Base-by-base conservation (phyloP, 306 rosid species). In the Inga leiocalycina region DNA sequence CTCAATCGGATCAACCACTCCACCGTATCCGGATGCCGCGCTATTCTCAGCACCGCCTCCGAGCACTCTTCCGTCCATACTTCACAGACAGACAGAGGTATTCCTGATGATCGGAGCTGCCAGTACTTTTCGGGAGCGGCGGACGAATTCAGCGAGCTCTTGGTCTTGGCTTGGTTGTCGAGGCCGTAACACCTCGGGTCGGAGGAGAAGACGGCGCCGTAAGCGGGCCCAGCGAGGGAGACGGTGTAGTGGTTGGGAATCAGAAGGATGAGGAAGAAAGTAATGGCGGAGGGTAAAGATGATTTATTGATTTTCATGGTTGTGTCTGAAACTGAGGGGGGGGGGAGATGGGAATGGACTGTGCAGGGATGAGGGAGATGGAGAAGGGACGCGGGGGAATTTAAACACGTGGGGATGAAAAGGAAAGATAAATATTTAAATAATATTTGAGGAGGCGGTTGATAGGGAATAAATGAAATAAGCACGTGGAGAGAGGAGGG, bases 1-100 rank as follows among this genome's bases (percentile, higher is more conserved):
- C 97, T 88, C 30, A 95, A 10, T 10, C n/a, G 24, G 46, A 24
- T 87, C 88, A 95, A n/a, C 98, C 95, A 92, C 82, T 89, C 91
- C 76, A 61, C 90, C 78, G 78, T 91, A 87, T 95, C 98, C 82
- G 91, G 84, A 67, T 17, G 82, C 82, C 68, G 84, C 41, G 96
- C 97, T 6, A 88, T 6, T 30, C 85, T 87, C 84, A 93, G 48
- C 48, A 95, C 93, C 80, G 87, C 91, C 69, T 90, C 89, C 64
- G 98, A 93, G 73, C 95, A 94, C 15, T 86, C 82, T 37, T 75
- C 73, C 4, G 81, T 88, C 98, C 98, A 93, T 0, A 78, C 84
- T 34, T 87, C 89, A 45, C 97, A 90, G 51, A 67, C n/a, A 1
- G 79, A 19, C 6, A 13, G 15, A 8, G 69, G n/a, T 11, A 56